These are phyloP conservation scores for Starmerella asiatica DNA, from an alignment of 805 yeast genomes.

Conservation along the genomic window DNA sequence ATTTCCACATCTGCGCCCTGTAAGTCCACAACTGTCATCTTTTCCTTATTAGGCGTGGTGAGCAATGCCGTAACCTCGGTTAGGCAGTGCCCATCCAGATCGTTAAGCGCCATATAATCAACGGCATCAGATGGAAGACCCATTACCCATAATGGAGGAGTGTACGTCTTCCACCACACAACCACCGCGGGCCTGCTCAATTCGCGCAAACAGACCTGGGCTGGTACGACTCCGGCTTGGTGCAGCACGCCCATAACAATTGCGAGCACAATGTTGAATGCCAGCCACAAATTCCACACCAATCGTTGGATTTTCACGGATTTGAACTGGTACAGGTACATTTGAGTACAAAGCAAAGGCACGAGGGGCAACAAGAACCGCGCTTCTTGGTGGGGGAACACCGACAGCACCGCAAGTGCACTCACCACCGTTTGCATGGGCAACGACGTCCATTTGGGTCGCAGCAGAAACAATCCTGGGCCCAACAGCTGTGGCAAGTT, in stretches of 20 bases:
- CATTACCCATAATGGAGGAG: constrained; percentile 84
- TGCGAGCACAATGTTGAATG: constrained; percentile 48
- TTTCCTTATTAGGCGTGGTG: background rate
- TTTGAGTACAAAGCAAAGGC: constrained; percentile 53
- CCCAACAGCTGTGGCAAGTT: constrained; percentile 77
- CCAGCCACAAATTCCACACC: constrained; percentile 37
- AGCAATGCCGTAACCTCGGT: background rate
- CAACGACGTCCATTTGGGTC: constrained; percentile 35
- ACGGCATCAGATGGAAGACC: constrained; percentile 25
- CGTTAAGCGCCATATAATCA: constrained; percentile 16
- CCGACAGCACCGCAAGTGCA: constrained; percentile 48
- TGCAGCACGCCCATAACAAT: constrained; percentile 67
- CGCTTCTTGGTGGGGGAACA: constrained; percentile 87
- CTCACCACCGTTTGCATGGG: constrained; percentile 50
- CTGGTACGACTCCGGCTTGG: constrained; percentile 80
- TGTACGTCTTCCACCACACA: constrained; percentile 88
- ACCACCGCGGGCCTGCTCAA: constrained; percentile 27
- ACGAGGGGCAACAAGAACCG: constrained; percentile 68
- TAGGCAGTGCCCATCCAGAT: background rate
- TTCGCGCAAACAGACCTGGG: constrained; percentile 30
- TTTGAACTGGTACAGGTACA: constrained; percentile 24
- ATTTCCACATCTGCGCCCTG: constrained; percentile 34
- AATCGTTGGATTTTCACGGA: constrained; percentile 14
- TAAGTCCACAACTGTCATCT: constrained; percentile 31
- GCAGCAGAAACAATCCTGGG: constrained; percentile 45